Evolutionary conservation across 371 early-diverging fungal genomes (phyloP).

Genomic region (Globomyces sp.): DNA sequence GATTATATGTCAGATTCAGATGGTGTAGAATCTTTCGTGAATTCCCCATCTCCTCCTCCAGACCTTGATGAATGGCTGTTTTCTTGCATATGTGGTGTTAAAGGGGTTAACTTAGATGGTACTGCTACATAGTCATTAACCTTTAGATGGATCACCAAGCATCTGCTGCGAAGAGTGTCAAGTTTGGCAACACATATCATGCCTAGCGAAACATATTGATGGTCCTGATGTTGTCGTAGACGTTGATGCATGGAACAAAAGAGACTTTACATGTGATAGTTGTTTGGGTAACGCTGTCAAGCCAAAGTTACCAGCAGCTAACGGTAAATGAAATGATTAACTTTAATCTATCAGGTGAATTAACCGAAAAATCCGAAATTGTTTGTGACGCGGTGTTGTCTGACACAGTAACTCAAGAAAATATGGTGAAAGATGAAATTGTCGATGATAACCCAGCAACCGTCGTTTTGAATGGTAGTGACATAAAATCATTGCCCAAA

Average conservation of each 20-base stretch:
- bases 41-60: neutral
- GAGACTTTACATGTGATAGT: neutral
- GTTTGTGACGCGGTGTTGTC: no score
- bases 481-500: no score
- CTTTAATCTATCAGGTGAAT: no score
- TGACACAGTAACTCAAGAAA: no score
- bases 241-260: slow-evolving; percentile 4
- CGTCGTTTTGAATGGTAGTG: no score
- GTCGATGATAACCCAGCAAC: no score
- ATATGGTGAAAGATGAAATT: no score
- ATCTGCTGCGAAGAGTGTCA: slow-evolving; percentile 10
- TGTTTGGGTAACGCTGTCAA: neutral
- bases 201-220: slow-evolving; percentile 3
- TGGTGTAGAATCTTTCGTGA: neutral
- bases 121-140: neutral
- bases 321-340: no score
- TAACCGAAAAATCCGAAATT: no score
- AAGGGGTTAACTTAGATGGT: slow-evolving; percentile 12
- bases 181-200: slow-evolving; percentile 12
- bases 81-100: slow-evolving; percentile 13
- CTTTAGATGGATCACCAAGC: slow-evolving; percentile 11
- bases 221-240: neutral
- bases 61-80: slow-evolving; percentile 8
- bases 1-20: neutral
- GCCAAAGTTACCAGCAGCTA: neutral